Conservation (phyloP, 2,329 filamentous ascomycete species). For the Dendryphion nanum region DNA sequence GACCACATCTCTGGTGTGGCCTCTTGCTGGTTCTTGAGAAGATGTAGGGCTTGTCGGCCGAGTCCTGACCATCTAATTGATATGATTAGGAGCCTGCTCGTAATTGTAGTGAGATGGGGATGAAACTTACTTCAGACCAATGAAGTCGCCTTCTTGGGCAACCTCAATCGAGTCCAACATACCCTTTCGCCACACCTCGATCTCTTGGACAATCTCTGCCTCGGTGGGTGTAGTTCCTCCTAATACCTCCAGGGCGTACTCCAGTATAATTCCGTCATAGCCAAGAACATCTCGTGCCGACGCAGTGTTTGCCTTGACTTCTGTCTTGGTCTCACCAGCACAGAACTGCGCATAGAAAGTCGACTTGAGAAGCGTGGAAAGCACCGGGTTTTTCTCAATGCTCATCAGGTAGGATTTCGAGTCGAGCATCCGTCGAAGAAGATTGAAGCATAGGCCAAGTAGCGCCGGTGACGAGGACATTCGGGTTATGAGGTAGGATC, state of each 20-base stretch:
- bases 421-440: slow-evolving; percentile 69
- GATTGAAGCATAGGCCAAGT: slow-evolving; percentile 65
- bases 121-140: slow-evolving; percentile 51
- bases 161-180: slow-evolving; percentile 69
- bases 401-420: slow-evolving; percentile 65
- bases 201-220: slow-evolving; percentile 58
- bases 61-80: slow-evolving; percentile 76
- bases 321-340: slow-evolving; percentile 69
- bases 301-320: slow-evolving; percentile 65
- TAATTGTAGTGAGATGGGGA: background rate
- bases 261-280: slow-evolving; percentile 79
- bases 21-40: slow-evolving; percentile 61
- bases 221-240: slow-evolving; percentile 57
- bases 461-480: slow-evolving; percentile 70
- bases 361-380: slow-evolving; percentile 69
- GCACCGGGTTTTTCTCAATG: slow-evolving; percentile 71
- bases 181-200: slow-evolving; percentile 69
- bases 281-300: slow-evolving; percentile 68
- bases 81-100: slow-evolving; percentile 21
- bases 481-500: slow-evolving; percentile 66
- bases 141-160: slow-evolving; percentile 51
- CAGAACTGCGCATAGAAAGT: slow-evolving; percentile 93
- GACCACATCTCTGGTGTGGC: slow-evolving; percentile 64
- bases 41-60: slow-evolving; percentile 67
- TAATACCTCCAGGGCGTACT: slow-evolving; percentile 81